Evolutionary conservation across 371 early-diverging fungal genomes (phyloP).

Genomic region (Coemansia linderi): DNA sequence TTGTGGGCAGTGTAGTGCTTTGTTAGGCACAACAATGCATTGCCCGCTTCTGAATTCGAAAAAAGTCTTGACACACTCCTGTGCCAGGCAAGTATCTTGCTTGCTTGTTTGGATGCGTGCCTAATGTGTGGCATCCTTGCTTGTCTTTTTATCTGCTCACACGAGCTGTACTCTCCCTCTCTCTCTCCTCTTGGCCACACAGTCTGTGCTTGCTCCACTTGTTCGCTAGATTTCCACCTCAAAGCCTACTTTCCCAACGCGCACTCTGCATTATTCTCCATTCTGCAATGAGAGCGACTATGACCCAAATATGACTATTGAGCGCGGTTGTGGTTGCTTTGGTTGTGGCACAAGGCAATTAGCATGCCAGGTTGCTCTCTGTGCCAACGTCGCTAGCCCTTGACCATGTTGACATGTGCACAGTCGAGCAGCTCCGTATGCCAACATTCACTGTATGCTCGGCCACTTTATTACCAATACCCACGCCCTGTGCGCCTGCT

Average conservation of each 20-base stretch:
- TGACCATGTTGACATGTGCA: neutral
- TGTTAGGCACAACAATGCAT: neutral
- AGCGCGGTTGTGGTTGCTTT: neutral
- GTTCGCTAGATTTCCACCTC: neutral
- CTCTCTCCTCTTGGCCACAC: neutral
- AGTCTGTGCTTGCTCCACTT: neutral
- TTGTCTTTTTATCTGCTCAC: neutral
- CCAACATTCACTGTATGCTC: neutral
- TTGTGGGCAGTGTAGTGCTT: neutral
- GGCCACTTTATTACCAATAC: neutral
- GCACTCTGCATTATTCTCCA: neutral
- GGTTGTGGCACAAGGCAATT: neutral
- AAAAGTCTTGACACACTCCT: neutral
- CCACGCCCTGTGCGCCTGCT: neutral
- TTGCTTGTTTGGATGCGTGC: neutral
- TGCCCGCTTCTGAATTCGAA: constrained; percentile 6
- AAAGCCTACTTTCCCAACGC: neutral
- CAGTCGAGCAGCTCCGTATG: neutral
- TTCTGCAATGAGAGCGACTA: neutral
- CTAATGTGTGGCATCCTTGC: constrained; percentile 4
- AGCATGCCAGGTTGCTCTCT: neutral
- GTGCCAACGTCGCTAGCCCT: neutral
- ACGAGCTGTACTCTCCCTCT: constrained; percentile 9
- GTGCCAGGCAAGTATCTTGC: neutral
- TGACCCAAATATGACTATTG: neutral